Conservation (phyloP, 768 basidiomycete species). For the Mycena epipterygia region DNA sequence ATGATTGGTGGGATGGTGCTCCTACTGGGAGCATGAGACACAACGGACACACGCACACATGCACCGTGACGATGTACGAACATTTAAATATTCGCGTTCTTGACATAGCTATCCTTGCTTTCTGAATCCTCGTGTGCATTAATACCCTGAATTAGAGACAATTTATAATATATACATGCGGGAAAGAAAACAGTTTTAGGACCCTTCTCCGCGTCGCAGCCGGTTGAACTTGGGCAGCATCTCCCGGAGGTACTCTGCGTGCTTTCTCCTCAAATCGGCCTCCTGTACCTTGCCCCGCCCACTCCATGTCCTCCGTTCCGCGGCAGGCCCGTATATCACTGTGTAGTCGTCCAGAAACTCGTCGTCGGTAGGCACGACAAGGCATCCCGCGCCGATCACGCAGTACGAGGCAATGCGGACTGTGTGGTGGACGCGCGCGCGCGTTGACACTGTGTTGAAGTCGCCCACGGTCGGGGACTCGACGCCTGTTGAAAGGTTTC, state of each 20-base stretch:
- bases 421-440: constrained; percentile 86
- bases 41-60: constrained; percentile 22
- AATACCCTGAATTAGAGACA: neutral
- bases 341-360: constrained; percentile 88
- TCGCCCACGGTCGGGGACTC: constrained; percentile 89
- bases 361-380: constrained; percentile 83
- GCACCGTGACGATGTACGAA: constrained; percentile 25
- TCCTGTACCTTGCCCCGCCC: constrained; percentile 89
- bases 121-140: neutral
- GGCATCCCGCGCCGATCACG: constrained; percentile 84
- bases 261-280: constrained; percentile 85
- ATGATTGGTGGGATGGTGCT: constrained; percentile 11
- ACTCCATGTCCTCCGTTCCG: constrained; percentile 86
- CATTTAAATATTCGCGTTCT: constrained; percentile 12
- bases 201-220: constrained; percentile 70
- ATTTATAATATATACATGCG: neutral
- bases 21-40: constrained; percentile 20
- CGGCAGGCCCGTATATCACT: constrained; percentile 82
- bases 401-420: constrained; percentile 86
- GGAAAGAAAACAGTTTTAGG: constrained; percentile 40
- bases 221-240: constrained; percentile 93
- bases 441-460: constrained; percentile 89
- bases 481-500: constrained; percentile 69
- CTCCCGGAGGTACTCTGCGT: constrained; percentile 92
- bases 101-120: neutral